Base-by-base conservation (phyloP, 169 alveolate genomes). In the Perkinsus chesapeaki region DNA sequence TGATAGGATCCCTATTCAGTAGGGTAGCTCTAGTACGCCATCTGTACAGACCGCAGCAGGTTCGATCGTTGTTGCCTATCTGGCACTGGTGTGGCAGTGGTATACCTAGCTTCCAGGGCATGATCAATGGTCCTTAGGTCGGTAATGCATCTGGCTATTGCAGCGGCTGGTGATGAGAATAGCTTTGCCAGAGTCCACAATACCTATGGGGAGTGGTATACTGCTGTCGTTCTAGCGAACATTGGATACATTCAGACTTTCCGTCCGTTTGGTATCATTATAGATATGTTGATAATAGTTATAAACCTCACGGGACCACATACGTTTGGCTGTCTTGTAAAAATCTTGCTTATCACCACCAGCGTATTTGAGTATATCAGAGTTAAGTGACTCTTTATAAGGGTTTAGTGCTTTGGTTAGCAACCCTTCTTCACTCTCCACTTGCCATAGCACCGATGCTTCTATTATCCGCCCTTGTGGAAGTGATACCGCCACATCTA, bases 391-490 rank as follows among this genome's bases (percentile, higher is more conserved):
- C 31, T 60, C 82, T 16, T 60, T 60, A 16, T 60, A 60, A 9
- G 82, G 82, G 82, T 60, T 23, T 27, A 60, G 82, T 27, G 82
- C 36, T 23, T 60, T 60, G 3, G 82, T 60, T 27, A 60, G 82
- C 37, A 60, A 34, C 3, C 82, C 82, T 16, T 60, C 82, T 0
- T 60, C 82, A 23, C 82, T 60, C 82, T 60, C 82, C 31, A 60
- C 82, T 60, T 60, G 82, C 82, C 82, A 60, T 16, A 60, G 27
- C 82, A 60, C 82, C 23, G 82, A 60, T 60, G 82, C 82, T 60
- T 60, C 82, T 60, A 60, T 60, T 60, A 60, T 60, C 82, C 82
- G 12, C 82, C 82, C 82, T 60, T 60, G 82, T 60, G 82, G 82
- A 1, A 60, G 31, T 27, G 82, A 60, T 34, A 60, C 82, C 12